Conservation (phyloP, 768 basidiomycete genomes). For the Boletus patriciae region DNA sequence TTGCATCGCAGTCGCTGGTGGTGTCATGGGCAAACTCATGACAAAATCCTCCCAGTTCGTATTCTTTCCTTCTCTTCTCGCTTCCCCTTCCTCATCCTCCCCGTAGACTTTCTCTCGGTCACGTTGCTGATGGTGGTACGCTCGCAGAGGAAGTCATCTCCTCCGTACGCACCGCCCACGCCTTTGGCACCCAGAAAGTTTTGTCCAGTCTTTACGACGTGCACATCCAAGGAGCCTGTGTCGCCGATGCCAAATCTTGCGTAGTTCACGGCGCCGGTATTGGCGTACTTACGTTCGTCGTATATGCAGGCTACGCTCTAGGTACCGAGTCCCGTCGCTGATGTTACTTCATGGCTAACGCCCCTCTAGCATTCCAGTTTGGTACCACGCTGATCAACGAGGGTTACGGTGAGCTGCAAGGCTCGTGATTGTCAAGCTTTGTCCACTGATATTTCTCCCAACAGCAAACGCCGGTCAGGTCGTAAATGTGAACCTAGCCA, state of each 20-base stretch:
- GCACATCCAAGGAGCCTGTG: slow-evolving; percentile 53
- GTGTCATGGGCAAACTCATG: slow-evolving; percentile 66
- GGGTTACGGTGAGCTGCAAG: slow-evolving; percentile 44
- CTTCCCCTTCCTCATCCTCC: slow-evolving; percentile 2
- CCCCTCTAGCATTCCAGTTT: slow-evolving; percentile 70
- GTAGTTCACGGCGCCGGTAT: slow-evolving; percentile 62
- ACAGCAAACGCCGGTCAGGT: slow-evolving; percentile 67
- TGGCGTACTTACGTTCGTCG: slow-evolving; percentile 78
- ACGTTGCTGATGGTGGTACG: slow-evolving; percentile 76
- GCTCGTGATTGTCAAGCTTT: not conserved
- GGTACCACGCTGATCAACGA: slow-evolving; percentile 82
- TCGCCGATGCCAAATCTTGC: slow-evolving; percentile 58
- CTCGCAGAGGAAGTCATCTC: slow-evolving; percentile 93
- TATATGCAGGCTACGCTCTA: slow-evolving; percentile 73
- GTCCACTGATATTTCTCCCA: not conserved
- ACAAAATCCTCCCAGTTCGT: slow-evolving; percentile 67
- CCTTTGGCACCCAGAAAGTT: slow-evolving; percentile 78
- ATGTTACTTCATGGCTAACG: not conserved
- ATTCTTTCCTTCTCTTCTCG: not conserved
- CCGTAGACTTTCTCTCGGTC: slow-evolving; percentile 61
- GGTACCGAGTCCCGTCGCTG: slow-evolving; percentile 37
- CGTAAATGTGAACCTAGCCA: slow-evolving; percentile 81
- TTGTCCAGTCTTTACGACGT: slow-evolving; percentile 65
- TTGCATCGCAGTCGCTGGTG: slow-evolving; percentile 75
- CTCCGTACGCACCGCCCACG: slow-evolving; percentile 84